These are phyloP conservation scores for Eimeria necatrix DNA, from an alignment of 169 alveolate genomes.

Conservation along the genomic window DNA sequence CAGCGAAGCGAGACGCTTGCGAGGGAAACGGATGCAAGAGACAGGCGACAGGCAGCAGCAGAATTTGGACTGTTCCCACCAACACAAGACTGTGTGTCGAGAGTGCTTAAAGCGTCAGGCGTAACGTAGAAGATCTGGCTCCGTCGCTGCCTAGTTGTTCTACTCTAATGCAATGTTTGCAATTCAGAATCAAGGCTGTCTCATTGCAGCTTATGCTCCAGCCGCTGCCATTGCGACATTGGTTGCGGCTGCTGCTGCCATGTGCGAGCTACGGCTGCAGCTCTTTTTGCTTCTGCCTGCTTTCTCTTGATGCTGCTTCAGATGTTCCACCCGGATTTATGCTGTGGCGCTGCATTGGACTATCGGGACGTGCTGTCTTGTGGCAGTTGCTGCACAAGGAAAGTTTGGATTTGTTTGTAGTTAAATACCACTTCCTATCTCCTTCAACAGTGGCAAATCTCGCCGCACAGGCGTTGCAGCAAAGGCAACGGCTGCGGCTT, in stretches of 20 bases:
- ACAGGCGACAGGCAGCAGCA: constrained; percentile 35
- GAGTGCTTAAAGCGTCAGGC: too few relatives aligned
- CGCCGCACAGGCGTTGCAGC: not conserved
- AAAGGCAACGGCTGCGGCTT: not conserved
- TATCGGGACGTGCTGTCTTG: not conserved
- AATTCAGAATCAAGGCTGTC: too few relatives aligned
- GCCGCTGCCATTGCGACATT: not conserved
- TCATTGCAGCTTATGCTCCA: not conserved
- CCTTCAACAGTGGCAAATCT: not conserved
- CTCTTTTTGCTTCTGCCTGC: not conserved
- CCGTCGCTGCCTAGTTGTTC: too few relatives aligned
- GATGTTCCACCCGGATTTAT: constrained; percentile 47
- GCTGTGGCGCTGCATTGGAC: constrained; percentile 50
- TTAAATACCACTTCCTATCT: not conserved
- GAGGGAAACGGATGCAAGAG: not conserved
- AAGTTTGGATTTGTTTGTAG: not conserved
- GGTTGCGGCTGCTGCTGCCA: not conserved
- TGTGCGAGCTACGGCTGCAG: not conserved
- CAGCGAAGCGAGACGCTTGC: not conserved
- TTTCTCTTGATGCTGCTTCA: not conserved
- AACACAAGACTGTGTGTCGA: not conserved
- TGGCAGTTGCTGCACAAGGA: constrained; percentile 61
- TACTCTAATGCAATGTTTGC: too few relatives aligned
- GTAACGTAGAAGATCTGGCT: too few relatives aligned
- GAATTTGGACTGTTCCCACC: constrained; percentile 62